A percentile compares a stretch with the other conserved stretches of the same genome.
These are phyloP conservation scores for Teratosphaeria nubilosa DNA, from an alignment of 2,329 filamentous ascomycete genomes.

Conservation along the genomic window DNA sequence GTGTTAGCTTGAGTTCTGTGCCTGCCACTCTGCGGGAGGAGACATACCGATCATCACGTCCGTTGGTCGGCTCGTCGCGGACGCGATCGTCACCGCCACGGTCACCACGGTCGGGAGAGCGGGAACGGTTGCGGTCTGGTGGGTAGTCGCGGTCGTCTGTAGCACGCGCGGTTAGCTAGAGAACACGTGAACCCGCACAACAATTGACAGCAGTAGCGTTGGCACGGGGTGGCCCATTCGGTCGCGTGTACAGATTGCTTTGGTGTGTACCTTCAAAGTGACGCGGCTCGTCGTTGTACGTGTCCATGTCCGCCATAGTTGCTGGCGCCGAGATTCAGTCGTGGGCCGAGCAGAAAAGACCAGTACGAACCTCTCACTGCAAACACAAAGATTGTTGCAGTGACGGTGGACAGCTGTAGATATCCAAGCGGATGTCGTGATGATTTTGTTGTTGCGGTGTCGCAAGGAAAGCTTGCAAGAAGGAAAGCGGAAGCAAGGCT, in stretches of 20 bases:
- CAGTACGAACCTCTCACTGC: background rate
- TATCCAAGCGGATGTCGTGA: background rate
- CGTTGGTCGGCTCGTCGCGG: slow-evolving; percentile 56
- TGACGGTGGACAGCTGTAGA: background rate
- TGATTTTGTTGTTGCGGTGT: background rate
- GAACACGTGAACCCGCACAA: background rate
- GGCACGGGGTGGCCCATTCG: background rate
- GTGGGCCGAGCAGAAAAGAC: background rate
- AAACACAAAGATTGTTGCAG: background rate
- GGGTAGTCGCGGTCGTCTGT: slow-evolving; percentile 51
- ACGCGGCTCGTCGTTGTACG: slow-evolving; percentile 55
- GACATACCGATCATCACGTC: slow-evolving; percentile 41
- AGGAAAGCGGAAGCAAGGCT: background rate
- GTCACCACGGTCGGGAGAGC: slow-evolving; percentile 47
- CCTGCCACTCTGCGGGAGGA: slow-evolving; percentile 5
- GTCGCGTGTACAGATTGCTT: background rate
- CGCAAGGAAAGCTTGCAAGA: background rate
- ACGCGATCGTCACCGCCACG: slow-evolving; percentile 35
- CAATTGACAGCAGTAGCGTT: background rate
- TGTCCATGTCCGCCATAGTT: slow-evolving; percentile 44
- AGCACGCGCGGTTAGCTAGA: slow-evolving; percentile 1
- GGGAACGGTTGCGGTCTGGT: slow-evolving; percentile 52
- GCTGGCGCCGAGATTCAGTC: background rate
- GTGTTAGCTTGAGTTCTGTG: slow-evolving; percentile 6
- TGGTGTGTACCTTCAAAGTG: slow-evolving; percentile 52